Evolutionary conservation across 192 early-diverging fungal species (phyloP), one percentile per base, ranked within the genome.

Genomic region (Entomortierella chlamydospora): DNA sequence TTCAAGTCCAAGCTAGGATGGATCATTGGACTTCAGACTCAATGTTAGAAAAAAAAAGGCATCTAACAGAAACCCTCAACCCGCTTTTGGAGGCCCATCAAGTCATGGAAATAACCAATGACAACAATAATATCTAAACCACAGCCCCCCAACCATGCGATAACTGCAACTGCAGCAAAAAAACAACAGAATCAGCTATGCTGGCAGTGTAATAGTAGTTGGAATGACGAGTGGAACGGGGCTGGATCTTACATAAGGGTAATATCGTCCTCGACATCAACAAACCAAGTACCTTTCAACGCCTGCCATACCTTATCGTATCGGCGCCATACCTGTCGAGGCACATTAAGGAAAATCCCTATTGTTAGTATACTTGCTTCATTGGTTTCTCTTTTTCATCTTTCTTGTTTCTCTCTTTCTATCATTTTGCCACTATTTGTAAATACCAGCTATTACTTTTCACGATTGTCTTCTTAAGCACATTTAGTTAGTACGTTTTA

Each of bases 1-100:
- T 93, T 94, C 72, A 84, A 71, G 22, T 41, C 67, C 20, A 77
- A 82, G 42, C 81, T 94, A 23, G 93, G 93, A n/a, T 94, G 93
- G 93, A 82, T 92, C 55, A 88, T 93, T 79, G 90, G 90, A 12
- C 79, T 92, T 72, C 65, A 84, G 26, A 28, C 59, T 9, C 57
- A 56, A 26, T n/a, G 30, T 30, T 13, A 18, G 63, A 12, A 60
- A n/a, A 15, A 59, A 33, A 34, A 43, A 67, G 22, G 17, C 23
- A 18, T 37, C 54, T 33, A 37, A 37, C 34, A 25, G 45, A 13
- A 64, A 45, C 22, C 52, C 43, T 22, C 49, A 43, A 11, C 20
- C 47, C 10, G 43, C 23, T 41, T 71, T 23, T 33, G 59, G 59
- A 54, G 58, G 37, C 15, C 31, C 53, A 17, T 47, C 70, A 42